Evolutionary conservation across 2,329 filamentous ascomycete genomes (phyloP).

Genomic region (Xylariaceae sp.): DNA sequence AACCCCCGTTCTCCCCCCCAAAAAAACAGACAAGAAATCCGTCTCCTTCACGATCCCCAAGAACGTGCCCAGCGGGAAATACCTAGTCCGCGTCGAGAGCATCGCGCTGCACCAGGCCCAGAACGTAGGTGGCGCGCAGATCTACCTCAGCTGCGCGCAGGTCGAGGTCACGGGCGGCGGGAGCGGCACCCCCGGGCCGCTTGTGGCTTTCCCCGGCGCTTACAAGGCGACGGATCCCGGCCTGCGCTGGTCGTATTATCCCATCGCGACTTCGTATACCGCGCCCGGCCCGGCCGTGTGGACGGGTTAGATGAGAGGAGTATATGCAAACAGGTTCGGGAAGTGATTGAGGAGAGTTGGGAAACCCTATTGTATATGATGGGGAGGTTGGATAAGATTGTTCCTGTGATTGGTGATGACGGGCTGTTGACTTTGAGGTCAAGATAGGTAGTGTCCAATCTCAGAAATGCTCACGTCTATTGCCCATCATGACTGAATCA

Average conservation of each 20-base stretch:
- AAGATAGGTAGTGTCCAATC: too few relatives aligned
- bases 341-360: too few relatives aligned
- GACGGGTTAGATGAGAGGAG: constrained; percentile 21
- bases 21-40: constrained; percentile 35
- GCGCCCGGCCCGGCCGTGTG: constrained; percentile 38
- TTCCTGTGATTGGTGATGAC: too few relatives aligned
- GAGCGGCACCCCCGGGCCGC: constrained; percentile 41
- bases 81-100: constrained; percentile 48
- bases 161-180: constrained; percentile 48
- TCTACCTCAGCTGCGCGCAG: constrained; percentile 49
- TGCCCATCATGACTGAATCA: too few relatives aligned
- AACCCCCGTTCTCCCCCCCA: constrained; percentile 4
- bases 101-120: constrained; percentile 49
- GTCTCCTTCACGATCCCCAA: constrained; percentile 45
- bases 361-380: too few relatives aligned
- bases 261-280: constrained; percentile 38
- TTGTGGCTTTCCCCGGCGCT: constrained; percentile 44
- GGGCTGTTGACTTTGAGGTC: too few relatives aligned
- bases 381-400: too few relatives aligned
- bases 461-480: too few relatives aligned
- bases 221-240: constrained; percentile 42
- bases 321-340: too few relatives aligned
- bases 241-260: constrained; percentile 38
- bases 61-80: constrained; percentile 44
- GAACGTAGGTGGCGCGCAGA: constrained; percentile 46